Evolutionary conservation across 352 stramenopile genomes (phyloP), one percentile per base, ranked within the genome.

Genomic region (Phytophthora constricta): DNA sequence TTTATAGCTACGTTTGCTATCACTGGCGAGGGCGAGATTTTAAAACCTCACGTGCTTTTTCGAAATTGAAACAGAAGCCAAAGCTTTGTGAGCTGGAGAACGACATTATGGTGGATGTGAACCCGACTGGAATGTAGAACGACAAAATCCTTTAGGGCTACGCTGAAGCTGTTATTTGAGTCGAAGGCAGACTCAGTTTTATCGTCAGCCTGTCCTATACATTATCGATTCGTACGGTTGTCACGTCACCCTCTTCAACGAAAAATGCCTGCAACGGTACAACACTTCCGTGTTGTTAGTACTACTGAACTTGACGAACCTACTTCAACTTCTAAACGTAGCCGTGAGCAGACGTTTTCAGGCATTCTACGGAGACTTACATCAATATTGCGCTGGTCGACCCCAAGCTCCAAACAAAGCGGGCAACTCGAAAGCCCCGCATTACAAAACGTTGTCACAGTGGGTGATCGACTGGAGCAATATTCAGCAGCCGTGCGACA

Each of bases 1-100:
- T 61, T 61, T 16, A 53, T 41, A 3, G 41, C 53, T 19, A 61
- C 53, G 2, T 61, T 61, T 25, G 17, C 26, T 16, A 61, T 61
- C 19, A 61, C 41, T 16, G 26, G 20, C 4, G 16, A 46, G 3
- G 43, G 7, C 3, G 20, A 62, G 22, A 19, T 62, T 17, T 19
- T 62, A 2, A 46, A 34, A 7, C 55, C 55, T 13, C 55, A 54
- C n/a, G 17, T 62, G 3, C 27, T 54, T 11, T 62, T n/a, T 62
- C 42, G 9, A 62, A 62, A 11, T 14, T 60, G 26, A 60, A 60
- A n/a, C 11, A 50, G 16, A 25, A 28, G 7, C 20, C 43, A 9
- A 49, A 48, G 5, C n/a, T 39, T 16, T 22, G 20, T 16, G 33
- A n/a, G n/a, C n/a, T n/a, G n/a, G n/a, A n/a, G n/a, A 37, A 1